Evolutionary conservation across 495 filamentous ascomycete genomes (phyloP).

Genomic region (Baudoinia panamericana): DNA sequence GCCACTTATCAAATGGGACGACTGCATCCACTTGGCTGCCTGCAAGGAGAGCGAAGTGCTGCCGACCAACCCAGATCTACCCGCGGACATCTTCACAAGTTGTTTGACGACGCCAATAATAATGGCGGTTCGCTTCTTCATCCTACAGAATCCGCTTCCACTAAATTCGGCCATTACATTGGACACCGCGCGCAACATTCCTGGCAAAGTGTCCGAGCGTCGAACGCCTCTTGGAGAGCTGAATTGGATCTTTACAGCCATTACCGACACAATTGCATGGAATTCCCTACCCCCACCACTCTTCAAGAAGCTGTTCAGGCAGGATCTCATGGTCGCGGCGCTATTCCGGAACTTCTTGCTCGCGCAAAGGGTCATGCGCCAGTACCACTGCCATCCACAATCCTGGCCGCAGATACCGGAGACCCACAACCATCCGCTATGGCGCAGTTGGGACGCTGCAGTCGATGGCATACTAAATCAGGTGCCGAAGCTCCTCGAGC

Average conservation of each 20-base stretch:
- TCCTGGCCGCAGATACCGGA: constrained; percentile 79
- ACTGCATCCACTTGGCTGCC: constrained; percentile 86
- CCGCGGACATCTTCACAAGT: constrained; percentile 90
- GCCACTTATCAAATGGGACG: constrained; percentile 47
- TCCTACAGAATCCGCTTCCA: constrained; percentile 78
- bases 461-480: constrained; percentile 94
- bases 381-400: constrained; percentile 86
- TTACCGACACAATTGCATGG: constrained; percentile 98
- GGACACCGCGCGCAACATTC: constrained; percentile 67
- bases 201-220: constrained; percentile 80
- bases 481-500: constrained; percentile 55
- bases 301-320: constrained; percentile 92
- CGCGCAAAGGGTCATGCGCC: constrained; percentile 86
- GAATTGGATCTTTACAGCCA: constrained; percentile 99
- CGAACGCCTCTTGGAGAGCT: constrained; percentile 89
- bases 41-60: constrained; percentile 81
- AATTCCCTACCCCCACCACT: constrained; percentile 75
- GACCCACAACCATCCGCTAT: constrained; percentile 84
- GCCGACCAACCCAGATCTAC: constrained; percentile 89
- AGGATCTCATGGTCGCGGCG: constrained; percentile 98
- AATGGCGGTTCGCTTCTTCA: constrained; percentile 88
- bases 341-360: constrained; percentile 93
- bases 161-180: constrained; percentile 47
- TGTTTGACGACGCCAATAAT: constrained; percentile 95
- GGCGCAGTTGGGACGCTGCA: constrained; percentile 95